Evolutionary conservation across 2,329 filamentous ascomycete species (phyloP).

Genomic region (Paramyrothecium sp.): DNA sequence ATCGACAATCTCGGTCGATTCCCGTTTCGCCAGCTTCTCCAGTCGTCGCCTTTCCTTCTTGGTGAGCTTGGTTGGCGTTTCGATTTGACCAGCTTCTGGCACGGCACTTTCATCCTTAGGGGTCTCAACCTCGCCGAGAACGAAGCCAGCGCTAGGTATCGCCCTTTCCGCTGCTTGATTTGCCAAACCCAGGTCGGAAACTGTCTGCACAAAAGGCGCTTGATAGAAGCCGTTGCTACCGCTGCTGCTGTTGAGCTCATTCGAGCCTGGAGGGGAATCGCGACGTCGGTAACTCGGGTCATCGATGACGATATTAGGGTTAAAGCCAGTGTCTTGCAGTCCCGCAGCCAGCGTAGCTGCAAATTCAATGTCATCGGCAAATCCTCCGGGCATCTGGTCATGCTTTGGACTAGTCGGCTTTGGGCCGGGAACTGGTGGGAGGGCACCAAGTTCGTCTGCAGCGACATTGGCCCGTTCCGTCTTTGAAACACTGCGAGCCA

Average conservation of each 20-base stretch:
- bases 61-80: constrained; percentile 31
- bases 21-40: constrained; percentile 38
- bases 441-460: constrained; percentile 38
- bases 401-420: constrained; percentile 50
- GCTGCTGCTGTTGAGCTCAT: constrained; percentile 39
- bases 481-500: neutral
- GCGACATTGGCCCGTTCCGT: constrained; percentile 18
- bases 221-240: constrained; percentile 41
- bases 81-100: constrained; percentile 13
- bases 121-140: constrained; percentile 48
- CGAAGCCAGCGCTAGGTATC: constrained; percentile 37
- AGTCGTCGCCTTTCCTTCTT: constrained; percentile 50
- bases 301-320: constrained; percentile 68
- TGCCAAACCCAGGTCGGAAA: constrained; percentile 37
- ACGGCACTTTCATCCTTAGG: constrained; percentile 24
- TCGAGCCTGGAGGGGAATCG: constrained; percentile 61
- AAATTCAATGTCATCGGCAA: constrained; percentile 67
- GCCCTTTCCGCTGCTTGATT: constrained; percentile 21
- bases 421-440: constrained; percentile 54
- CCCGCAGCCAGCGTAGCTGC: constrained; percentile 68
- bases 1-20: constrained; percentile 23
- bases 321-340: constrained; percentile 67
- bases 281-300: constrained; percentile 62
- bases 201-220: constrained; percentile 47
- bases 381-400: constrained; percentile 61